These are phyloP conservation scores for Zangia roseola DNA, from an alignment of 768 basidiomycete species.

Conservation along the genomic window DNA sequence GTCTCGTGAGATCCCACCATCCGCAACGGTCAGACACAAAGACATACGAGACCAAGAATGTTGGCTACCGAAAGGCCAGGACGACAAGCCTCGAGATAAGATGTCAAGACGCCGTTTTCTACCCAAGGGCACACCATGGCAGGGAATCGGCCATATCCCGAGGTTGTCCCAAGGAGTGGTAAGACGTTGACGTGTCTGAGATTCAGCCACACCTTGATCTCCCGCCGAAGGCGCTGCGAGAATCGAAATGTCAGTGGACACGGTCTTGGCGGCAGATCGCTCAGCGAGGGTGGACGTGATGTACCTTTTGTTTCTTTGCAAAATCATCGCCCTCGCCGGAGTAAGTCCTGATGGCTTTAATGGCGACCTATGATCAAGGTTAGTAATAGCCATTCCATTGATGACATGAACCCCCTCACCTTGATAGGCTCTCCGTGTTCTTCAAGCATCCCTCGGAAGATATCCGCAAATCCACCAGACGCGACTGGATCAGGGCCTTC, in stretches of 20 bases:
- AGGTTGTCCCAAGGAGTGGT: not conserved
- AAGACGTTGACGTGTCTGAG: not conserved
- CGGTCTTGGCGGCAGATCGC: no score
- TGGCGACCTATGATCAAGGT: not conserved
- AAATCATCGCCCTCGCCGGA: slow-evolving; percentile 2
- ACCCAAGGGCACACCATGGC: slow-evolving; percentile 3
- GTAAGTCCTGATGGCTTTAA: slow-evolving; percentile 10
- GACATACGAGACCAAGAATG: not conserved
- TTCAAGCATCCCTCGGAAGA: not conserved
- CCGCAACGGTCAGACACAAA: not conserved
- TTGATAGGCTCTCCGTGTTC: not conserved
- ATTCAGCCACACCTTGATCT: not conserved
- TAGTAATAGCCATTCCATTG: not conserved
- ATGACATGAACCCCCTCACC: not conserved
- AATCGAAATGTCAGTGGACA: not conserved
- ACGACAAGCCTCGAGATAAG: not conserved
- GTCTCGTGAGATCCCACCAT: not conserved
- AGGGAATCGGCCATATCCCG: not conserved
- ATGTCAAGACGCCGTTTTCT: not conserved
- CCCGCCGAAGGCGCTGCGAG: slow-evolving; percentile 12
- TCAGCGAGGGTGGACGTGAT: no score
- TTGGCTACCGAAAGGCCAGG: not conserved
- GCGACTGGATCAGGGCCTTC: not conserved
- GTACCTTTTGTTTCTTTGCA: slow-evolving; percentile 10
- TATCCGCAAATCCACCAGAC: slow-evolving; percentile 8